These are phyloP conservation scores for Calonectria multiphialidica DNA, from an alignment of 2,329 filamentous ascomycete species.

Conservation along the genomic window DNA sequence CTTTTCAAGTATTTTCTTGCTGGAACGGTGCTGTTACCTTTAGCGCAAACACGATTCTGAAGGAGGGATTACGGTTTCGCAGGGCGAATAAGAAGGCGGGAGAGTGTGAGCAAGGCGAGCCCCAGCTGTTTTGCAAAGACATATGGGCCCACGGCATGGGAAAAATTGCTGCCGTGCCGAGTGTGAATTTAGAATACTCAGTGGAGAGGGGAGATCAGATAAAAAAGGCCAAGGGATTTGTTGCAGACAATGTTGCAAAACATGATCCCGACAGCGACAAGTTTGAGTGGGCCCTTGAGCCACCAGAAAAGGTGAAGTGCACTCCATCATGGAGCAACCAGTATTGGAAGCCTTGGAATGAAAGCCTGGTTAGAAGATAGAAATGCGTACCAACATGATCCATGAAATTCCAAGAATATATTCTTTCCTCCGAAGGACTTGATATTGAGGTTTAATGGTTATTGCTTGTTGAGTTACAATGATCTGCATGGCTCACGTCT, in stretches of 20 bases:
- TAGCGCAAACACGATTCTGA: conserved; percentile 59
- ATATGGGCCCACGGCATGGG: conserved; percentile 61
- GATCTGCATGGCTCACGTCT: too few species aligned
- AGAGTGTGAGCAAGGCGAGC: conserved; percentile 67
- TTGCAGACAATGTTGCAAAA: conserved; percentile 46
- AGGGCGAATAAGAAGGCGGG: conserved; percentile 30
- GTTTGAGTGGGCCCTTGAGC: conserved; percentile 57
- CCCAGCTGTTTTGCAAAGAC: conserved; percentile 67
- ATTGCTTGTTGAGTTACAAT: too few species aligned
- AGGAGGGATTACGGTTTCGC: conserved; percentile 57
- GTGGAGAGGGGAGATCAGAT: conserved; percentile 56
- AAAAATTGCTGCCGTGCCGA: conserved; percentile 67
- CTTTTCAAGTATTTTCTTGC: conserved; percentile 70
- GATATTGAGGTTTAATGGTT: too few species aligned
- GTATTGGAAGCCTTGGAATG: conserved; percentile 53
- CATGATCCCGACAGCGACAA: conserved; percentile 44
- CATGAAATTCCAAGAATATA: too few species aligned
- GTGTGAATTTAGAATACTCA: conserved; percentile 66
- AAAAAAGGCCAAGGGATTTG: conserved; percentile 63
- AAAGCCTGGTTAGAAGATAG: conserved; percentile 1
- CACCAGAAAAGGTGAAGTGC: conserved; percentile 61
- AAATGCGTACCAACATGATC: too few species aligned
- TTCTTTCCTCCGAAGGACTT: too few species aligned
- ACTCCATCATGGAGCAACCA: conserved; percentile 56
- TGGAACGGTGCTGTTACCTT: conserved; percentile 69